Conservation (phyloP, 2,329 filamentous ascomycete species). For the Epichloe sibirici region DNA sequence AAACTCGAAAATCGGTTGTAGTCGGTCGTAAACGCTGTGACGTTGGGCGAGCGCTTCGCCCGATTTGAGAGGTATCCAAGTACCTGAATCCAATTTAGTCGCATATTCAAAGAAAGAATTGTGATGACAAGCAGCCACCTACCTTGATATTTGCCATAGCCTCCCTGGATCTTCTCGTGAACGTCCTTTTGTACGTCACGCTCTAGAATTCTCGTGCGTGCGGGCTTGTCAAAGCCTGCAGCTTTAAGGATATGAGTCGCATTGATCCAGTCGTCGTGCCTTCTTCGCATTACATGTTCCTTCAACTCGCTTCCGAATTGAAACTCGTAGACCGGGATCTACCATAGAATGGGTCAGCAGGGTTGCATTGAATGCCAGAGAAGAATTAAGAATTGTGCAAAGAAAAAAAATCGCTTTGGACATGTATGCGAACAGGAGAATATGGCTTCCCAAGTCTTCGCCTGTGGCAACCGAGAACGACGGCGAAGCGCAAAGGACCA, state of each 20-base stretch:
- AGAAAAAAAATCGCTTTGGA: background rate
- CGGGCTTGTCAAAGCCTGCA: slow-evolving; percentile 93
- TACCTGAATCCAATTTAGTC: slow-evolving; percentile 42
- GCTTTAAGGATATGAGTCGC: slow-evolving; percentile 98
- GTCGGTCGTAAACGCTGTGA: slow-evolving; percentile 74
- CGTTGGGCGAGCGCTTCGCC: slow-evolving; percentile 74
- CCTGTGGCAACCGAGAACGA: background rate
- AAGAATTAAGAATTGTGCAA: background rate
- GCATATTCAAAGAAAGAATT: background rate
- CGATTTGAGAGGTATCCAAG: slow-evolving; percentile 83
- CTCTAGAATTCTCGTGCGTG: slow-evolving; percentile 86
- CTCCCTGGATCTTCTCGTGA: slow-evolving; percentile 98
- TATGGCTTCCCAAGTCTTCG: background rate
- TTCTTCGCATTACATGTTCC: slow-evolving; percentile 89
- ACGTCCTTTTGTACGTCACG: slow-evolving; percentile 92
- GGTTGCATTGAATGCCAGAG: background rate
- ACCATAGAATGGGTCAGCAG: slow-evolving; percentile 4
- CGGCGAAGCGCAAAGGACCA: background rate
- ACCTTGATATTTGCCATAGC: slow-evolving; percentile 98
- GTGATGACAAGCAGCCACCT: slow-evolving; percentile 9
- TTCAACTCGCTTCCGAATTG: slow-evolving; percentile 68
- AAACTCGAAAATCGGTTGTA: slow-evolving; percentile 83
- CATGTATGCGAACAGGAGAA: background rate
- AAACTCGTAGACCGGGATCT: slow-evolving; percentile 94
- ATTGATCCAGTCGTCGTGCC: slow-evolving; percentile 95